phyloP scores from a whole-genome alignment of 169 alveolate genomes.

The Prorocentrum cordatum region DNA sequence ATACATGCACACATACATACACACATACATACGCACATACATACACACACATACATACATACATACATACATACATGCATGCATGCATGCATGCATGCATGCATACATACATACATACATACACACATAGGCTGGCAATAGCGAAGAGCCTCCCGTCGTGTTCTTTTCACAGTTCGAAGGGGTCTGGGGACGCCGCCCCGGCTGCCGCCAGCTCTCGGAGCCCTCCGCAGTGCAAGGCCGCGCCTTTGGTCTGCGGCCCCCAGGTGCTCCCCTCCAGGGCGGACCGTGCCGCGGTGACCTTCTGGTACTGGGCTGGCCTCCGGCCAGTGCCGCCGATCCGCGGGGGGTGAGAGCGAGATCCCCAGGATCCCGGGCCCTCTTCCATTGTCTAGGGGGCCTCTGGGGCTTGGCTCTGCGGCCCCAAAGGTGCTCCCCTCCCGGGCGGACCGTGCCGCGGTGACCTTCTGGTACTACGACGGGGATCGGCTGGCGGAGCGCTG shows the following conservation, averaged over 20 bases:
- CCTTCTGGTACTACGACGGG: slow-evolving; percentile 56
- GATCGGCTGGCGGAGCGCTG: slow-evolving; percentile 9
- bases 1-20: too few species aligned
- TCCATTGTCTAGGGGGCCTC: not conserved
- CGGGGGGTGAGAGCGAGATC: not conserved
- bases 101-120: too few species aligned
- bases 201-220: too few species aligned
- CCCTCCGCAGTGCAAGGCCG: too few species aligned
- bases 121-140: too few species aligned
- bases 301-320: slow-evolving; percentile 39
- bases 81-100: too few species aligned
- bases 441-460: slow-evolving; percentile 32
- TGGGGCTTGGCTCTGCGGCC: not conserved
- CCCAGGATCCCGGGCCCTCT: not conserved
- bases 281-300: slow-evolving; percentile 39
- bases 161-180: too few species aligned
- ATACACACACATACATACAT: too few species aligned
- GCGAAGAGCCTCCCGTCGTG: too few species aligned
- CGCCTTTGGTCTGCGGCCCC: not conserved
- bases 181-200: too few species aligned
- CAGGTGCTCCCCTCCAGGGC: slow-evolving; percentile 5
- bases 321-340: not conserved
- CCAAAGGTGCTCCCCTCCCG: slow-evolving; percentile 9
- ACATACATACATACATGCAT: too few species aligned
- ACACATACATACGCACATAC: too few species aligned